A percentile compares a stretch with the other conserved stretches of the same genome.
phyloP scores from a whole-genome alignment of 2,329 filamentous ascomycete species.

The Magnaporthales sp. region DNA sequence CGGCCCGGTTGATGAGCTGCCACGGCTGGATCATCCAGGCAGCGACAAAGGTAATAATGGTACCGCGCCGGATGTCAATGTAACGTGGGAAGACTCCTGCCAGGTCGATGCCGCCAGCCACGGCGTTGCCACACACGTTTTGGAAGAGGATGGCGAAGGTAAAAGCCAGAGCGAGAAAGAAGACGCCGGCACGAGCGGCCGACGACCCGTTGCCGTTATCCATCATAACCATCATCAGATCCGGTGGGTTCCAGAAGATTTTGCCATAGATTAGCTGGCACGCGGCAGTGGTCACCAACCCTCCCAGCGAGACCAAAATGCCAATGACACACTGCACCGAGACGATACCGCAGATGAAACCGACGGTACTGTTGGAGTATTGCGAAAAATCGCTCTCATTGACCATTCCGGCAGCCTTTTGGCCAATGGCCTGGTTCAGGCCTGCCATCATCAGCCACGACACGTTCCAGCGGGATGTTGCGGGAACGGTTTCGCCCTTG shows the following conservation, averaged over 20 bases:
- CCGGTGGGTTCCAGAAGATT: conserved; percentile 37
- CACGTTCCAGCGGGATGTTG: conserved; percentile 24
- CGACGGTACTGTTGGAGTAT: conserved; percentile 20
- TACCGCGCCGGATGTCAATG: conserved; percentile 20
- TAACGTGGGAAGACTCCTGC: conserved; percentile 15
- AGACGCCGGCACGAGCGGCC: conserved; percentile 17
- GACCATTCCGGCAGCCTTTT: conserved; percentile 29
- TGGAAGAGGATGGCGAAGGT: conserved; percentile 33
- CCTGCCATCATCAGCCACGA: conserved; percentile 36
- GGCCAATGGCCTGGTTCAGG: conserved; percentile 32
- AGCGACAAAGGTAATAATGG: conserved; percentile 20
- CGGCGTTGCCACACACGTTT: conserved; percentile 26
- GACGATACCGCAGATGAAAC: conserved; percentile 29
- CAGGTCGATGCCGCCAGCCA: conserved; percentile 18
- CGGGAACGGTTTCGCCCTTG: conserved; percentile 24
- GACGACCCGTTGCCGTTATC: conserved; percentile 28
- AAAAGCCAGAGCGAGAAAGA: conserved; percentile 20
- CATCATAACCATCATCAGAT: conserved; percentile 35
- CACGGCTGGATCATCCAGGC: conserved; percentile 22
- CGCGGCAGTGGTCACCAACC: conserved; percentile 32
- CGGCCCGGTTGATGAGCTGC: conserved; percentile 21
- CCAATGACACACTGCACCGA: conserved; percentile 29
- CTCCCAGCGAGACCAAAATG: conserved; percentile 30
- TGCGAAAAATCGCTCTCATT: conserved; percentile 35
- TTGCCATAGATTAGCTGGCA: conserved; percentile 34